Conservation (phyloP, 2,329 filamentous ascomycete species). For the Ceratocystis cacaofunesta region DNA sequence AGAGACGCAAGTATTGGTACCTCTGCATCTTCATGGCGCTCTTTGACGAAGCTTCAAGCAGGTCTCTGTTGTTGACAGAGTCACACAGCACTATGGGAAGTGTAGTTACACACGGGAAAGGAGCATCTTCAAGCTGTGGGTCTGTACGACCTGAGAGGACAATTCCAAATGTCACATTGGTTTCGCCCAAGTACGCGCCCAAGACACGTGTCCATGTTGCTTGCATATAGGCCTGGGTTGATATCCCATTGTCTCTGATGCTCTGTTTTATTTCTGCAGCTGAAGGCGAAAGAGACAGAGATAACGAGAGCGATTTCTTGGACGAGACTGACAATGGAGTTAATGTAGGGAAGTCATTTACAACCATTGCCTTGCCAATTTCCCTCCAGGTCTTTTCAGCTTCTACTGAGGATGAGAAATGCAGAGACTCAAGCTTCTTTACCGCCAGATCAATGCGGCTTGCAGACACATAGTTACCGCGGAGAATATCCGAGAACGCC, state of each 20-base stretch:
- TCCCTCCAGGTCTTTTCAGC: constrained; percentile 48
- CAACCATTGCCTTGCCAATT: constrained; percentile 35
- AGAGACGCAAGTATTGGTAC: constrained; percentile 57
- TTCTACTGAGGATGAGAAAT: constrained; percentile 18
- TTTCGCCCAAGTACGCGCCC: constrained; percentile 61
- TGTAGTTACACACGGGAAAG: constrained; percentile 71
- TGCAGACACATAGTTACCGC: constrained; percentile 15
- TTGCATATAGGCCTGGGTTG: constrained; percentile 61
- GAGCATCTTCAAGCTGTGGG: constrained; percentile 40
- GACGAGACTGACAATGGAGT: constrained; percentile 40
- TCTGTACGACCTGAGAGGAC: constrained; percentile 62
- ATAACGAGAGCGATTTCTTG: constrained; percentile 23
- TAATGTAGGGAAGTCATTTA: constrained; percentile 63
- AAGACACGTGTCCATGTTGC: constrained; percentile 65
- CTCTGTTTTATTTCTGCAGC: constrained; percentile 33
- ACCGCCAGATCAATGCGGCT: not conserved
- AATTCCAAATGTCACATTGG: constrained; percentile 59
- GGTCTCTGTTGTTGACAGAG: constrained; percentile 34
- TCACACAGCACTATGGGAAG: constrained; percentile 46
- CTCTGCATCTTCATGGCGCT: constrained; percentile 50
- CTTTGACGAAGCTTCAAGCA: constrained; percentile 49
- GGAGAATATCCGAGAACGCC: constrained; percentile 33
- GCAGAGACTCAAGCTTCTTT: not conserved
- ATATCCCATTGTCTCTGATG: constrained; percentile 46
- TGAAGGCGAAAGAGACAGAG: not conserved